phyloP scores from a whole-genome alignment of 2,329 filamentous ascomycete species.

The Penicillium griseofulvum region DNA sequence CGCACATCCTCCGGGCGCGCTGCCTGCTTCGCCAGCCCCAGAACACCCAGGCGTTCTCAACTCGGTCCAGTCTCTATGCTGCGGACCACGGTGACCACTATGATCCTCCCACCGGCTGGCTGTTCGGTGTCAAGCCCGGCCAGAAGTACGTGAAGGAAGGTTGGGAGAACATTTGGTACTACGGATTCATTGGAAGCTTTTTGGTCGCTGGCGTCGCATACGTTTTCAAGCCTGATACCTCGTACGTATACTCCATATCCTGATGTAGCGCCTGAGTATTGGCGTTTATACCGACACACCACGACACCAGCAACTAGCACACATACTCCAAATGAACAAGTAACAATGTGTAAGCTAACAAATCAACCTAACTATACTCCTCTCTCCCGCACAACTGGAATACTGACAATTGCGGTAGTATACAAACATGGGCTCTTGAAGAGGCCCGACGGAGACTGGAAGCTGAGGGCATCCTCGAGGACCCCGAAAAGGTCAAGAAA shows the following conservation, averaged over 20 bases:
- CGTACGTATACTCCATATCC: conserved; percentile 62
- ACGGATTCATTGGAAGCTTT: conserved; percentile 79
- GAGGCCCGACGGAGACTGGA: conserved; percentile 94
- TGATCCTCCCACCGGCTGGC: conserved; percentile 86
- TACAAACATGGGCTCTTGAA: conserved; percentile 98
- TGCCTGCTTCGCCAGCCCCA: conserved; percentile 38
- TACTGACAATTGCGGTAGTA: conserved; percentile 56
- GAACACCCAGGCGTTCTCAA: conserved; percentile 42
- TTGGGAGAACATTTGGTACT: conserved; percentile 85
- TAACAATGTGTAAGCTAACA: no score
- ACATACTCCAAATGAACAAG: no score
- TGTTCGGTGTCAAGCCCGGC: conserved; percentile 90
- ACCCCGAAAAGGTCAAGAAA: conserved; percentile 62
- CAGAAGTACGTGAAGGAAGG: conserved; percentile 96
- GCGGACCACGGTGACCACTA: conserved; percentile 71
- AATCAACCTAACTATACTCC: no score
- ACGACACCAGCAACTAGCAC: no score
- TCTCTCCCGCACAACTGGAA: background rate
- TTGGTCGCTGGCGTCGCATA: conserved; percentile 73
- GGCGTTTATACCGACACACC: background rate
- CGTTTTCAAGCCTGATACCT: conserved; percentile 97
- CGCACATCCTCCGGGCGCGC: conserved; percentile 41
- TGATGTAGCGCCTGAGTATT: background rate
- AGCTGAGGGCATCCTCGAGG: conserved; percentile 87
- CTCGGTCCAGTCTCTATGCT: conserved; percentile 39